Evolutionary conservation across 202 grass and related monocot genomes (phyloP).

Genomic region (Miscanthus sacchariflorus): DNA sequence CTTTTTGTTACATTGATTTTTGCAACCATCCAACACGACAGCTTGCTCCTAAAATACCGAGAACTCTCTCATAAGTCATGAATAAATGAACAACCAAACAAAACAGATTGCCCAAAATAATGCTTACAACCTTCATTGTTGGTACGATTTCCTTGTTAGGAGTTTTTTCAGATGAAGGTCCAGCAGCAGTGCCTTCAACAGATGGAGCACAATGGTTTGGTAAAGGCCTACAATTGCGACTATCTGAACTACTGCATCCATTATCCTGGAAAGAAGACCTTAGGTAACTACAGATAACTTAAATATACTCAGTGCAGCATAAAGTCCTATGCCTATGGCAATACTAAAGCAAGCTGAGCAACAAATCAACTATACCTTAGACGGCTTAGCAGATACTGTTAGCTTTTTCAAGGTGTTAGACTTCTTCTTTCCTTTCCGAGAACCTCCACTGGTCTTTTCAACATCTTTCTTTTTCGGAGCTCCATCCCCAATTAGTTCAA

Average conservation of each 20-base stretch:
- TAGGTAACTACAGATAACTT: constrained; percentile 26
- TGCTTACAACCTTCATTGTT: constrained; percentile 40
- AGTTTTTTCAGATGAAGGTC: constrained; percentile 43
- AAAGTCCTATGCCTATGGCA: constrained; percentile 23
- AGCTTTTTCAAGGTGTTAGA: constrained; percentile 71
- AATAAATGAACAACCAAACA: constrained; percentile 32
- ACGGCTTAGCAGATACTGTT: constrained; percentile 54
- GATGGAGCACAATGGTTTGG: constrained; percentile 47
- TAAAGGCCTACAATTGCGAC: constrained; percentile 42
- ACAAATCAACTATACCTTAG: constrained; percentile 56
- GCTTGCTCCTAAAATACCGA: constrained; percentile 59
- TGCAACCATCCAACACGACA: constrained; percentile 53
- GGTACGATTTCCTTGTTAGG: constrained; percentile 50
- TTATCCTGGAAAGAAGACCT: constrained; percentile 60
- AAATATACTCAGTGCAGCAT: constrained; percentile 35
- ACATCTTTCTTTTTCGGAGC: constrained; percentile 51
- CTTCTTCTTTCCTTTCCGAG: constrained; percentile 92
- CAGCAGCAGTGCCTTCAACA: constrained; percentile 29
- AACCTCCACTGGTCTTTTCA: constrained; percentile 53
- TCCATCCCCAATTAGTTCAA: constrained; percentile 87
- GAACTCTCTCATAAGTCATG: constrained; percentile 30
- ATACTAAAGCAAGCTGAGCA: constrained; percentile 32
- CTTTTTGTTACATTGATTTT: constrained; percentile 67
- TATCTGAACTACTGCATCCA: constrained; percentile 54
- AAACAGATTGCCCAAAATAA: constrained; percentile 12